These are phyloP conservation scores for Trichoderma afroharzianum DNA, from an alignment of 2,329 filamentous ascomycete species.

Conservation along the genomic window DNA sequence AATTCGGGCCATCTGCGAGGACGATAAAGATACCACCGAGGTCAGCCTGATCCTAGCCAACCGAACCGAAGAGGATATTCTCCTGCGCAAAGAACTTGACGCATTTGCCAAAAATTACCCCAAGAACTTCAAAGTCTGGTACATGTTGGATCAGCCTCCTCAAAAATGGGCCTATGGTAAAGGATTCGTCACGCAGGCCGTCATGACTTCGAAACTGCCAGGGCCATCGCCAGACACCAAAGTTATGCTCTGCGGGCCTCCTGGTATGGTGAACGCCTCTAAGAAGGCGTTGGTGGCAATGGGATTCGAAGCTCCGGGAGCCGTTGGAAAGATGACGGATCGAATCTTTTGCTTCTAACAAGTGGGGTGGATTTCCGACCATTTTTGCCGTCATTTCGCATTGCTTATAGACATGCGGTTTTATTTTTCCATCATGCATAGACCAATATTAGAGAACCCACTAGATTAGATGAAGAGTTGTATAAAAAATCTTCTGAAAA, in stretches of 20 bases:
- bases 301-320: constrained; percentile 49
- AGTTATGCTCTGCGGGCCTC: constrained; percentile 58
- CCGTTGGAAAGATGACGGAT: constrained; percentile 49
- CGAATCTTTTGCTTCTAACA: constrained; percentile 51
- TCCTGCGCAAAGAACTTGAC: constrained; percentile 55
- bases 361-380: too few relatives aligned
- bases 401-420: background rate
- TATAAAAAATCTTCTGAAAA: background rate
- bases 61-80: constrained; percentile 55
- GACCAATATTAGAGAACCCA: background rate
- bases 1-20: constrained; percentile 61
- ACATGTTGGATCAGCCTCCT: constrained; percentile 49
- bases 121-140: constrained; percentile 52
- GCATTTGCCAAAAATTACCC: constrained; percentile 35
- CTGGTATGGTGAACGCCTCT: constrained; percentile 55
- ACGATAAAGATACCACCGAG: constrained; percentile 54
- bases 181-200: constrained; percentile 49
- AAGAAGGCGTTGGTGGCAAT: constrained; percentile 48
- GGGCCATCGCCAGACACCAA: constrained; percentile 44
- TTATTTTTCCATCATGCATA: background rate
- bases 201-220: constrained; percentile 50
- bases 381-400: background rate
- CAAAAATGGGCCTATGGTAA: constrained; percentile 44
- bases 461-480: background rate
- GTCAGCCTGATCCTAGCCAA: constrained; percentile 59